phyloP scores from a whole-genome alignment of 768 basidiomycete species.

The Epithele typhae region DNA sequence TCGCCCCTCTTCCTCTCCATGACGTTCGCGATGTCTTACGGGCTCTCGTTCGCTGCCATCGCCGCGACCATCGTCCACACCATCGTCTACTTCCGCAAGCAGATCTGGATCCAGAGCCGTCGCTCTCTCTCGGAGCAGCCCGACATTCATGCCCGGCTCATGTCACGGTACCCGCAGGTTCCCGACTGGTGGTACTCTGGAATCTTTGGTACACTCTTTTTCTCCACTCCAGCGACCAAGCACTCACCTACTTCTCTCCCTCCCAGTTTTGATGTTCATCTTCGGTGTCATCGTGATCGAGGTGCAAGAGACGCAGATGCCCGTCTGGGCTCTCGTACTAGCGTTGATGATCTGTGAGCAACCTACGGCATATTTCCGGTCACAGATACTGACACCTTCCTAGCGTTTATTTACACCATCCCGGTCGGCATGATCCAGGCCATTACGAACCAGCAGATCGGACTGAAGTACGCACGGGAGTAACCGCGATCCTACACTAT shows the following conservation, averaged over 20 bases:
- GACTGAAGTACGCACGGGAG: conserved; percentile 44
- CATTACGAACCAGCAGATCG: conserved; percentile 78
- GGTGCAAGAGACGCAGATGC: conserved; percentile 69
- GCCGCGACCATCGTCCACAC: conserved; percentile 73
- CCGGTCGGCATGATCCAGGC: conserved; percentile 60
- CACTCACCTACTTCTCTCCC: neutral
- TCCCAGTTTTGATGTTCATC: conserved; percentile 53
- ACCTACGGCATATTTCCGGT: neutral
- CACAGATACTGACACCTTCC: neutral
- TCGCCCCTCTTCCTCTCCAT: conserved; percentile 46
- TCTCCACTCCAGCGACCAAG: neutral
- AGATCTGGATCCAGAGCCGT: conserved; percentile 68
- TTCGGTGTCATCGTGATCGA: conserved; percentile 67
- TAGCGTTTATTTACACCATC: conserved; percentile 40
- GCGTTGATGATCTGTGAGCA: conserved; percentile 54
- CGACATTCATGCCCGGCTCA: conserved; percentile 80
- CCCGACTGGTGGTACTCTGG: conserved; percentile 83
- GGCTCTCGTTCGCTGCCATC: conserved; percentile 76
- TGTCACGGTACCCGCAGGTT: conserved; percentile 71
- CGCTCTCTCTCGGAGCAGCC: conserved; percentile 74
- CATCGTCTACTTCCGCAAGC: conserved; percentile 69
- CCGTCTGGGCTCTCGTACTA: conserved; percentile 70
- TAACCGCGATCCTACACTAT: too few species aligned
- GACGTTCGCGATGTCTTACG: conserved; percentile 77
- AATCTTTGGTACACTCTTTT: conserved; percentile 42